These are phyloP conservation scores for Quillaja saponaria DNA, from an alignment of 306 rosid species.

Conservation along the genomic window DNA sequence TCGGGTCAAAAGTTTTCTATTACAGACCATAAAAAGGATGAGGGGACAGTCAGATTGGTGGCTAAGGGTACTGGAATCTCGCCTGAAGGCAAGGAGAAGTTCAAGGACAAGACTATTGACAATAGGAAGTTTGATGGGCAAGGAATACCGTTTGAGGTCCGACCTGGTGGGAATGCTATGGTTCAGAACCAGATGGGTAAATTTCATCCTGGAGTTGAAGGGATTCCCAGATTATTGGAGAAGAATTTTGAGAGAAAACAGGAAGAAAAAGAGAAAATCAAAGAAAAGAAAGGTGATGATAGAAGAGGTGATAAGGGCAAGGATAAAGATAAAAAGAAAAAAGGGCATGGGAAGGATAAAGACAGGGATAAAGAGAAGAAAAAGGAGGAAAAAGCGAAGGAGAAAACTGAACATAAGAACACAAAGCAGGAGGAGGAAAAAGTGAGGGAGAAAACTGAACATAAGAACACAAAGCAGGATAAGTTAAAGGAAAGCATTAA, in stretches of 20 bases:
- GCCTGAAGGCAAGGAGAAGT: constrained; percentile 48
- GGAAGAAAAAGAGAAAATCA: constrained; percentile 46
- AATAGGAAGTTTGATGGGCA: constrained; percentile 50
- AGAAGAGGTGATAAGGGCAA: constrained; percentile 62
- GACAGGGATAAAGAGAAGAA: constrained; percentile 77
- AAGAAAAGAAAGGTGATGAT: constrained; percentile 62
- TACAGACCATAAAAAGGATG: constrained; percentile 53
- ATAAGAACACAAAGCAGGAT: constrained; percentile 14
- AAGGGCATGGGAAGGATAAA: constrained; percentile 76
- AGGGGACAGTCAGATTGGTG: constrained; percentile 57
- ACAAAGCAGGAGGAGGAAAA: constrained; percentile 22
- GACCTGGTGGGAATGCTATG: constrained; percentile 45
- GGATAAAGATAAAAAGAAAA: constrained; percentile 70
- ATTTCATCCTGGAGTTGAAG: constrained; percentile 56
- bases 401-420: constrained; percentile 32
- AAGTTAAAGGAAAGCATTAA: constrained; percentile 47
- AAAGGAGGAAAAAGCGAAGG: constrained; percentile 51
- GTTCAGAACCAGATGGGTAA: constrained; percentile 43
- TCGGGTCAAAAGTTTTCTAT: constrained; percentile 46
- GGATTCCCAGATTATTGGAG: constrained; percentile 43
- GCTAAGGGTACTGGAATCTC: constrained; percentile 45
- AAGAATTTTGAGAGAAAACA: constrained; percentile 36
- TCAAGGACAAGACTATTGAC: constrained; percentile 48
- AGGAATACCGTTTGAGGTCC: constrained; percentile 41
- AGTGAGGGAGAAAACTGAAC: too few species aligned